Percentiles rank a stretch among this genome's conserved stretches.
phyloP scores from a whole-genome alignment of 2,329 filamentous ascomycete species.

The Daldinia sp. region DNA sequence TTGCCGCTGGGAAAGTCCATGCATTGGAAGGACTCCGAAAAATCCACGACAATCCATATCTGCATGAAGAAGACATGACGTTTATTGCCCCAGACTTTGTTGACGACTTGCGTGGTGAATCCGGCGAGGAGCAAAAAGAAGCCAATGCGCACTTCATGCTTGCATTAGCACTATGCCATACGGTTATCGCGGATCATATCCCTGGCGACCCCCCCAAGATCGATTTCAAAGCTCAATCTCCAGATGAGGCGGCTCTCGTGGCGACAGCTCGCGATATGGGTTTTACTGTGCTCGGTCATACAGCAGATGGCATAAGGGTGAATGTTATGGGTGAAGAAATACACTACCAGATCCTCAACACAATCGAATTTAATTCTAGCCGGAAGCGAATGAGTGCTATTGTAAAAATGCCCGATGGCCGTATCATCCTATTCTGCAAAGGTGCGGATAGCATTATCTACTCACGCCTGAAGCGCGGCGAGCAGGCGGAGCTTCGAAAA shows the following conservation, averaged over 20 bases:
- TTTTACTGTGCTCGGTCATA: constrained; percentile 86
- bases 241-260: constrained; percentile 93
- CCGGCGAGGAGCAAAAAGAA: constrained; percentile 76
- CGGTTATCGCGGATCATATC: constrained; percentile 88
- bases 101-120: constrained; percentile 79
- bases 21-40: constrained; percentile 78
- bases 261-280: constrained; percentile 94
- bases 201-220: constrained; percentile 92
- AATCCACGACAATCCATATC: constrained; percentile 87
- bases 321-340: constrained; percentile 88
- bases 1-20: constrained; percentile 76
- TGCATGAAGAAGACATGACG: constrained; percentile 88
- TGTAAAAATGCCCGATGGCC: constrained; percentile 89
- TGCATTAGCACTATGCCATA: constrained; percentile 93
- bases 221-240: constrained; percentile 95
- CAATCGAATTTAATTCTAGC: constrained; percentile 95
- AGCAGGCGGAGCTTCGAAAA: constrained; percentile 84
- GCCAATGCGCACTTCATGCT: constrained; percentile 94
- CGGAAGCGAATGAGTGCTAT: constrained; percentile 98
- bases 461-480: constrained; percentile 82
- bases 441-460: constrained; percentile 98
- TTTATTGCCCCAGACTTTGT: constrained; percentile 94
- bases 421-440: constrained; percentile 93
- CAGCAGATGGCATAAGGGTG: constrained; percentile 80
- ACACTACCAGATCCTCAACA: constrained; percentile 89